Evolutionary conservation across 139 green algal genomes (phyloP).

Genomic region (Chlorella vulgaris): DNA sequence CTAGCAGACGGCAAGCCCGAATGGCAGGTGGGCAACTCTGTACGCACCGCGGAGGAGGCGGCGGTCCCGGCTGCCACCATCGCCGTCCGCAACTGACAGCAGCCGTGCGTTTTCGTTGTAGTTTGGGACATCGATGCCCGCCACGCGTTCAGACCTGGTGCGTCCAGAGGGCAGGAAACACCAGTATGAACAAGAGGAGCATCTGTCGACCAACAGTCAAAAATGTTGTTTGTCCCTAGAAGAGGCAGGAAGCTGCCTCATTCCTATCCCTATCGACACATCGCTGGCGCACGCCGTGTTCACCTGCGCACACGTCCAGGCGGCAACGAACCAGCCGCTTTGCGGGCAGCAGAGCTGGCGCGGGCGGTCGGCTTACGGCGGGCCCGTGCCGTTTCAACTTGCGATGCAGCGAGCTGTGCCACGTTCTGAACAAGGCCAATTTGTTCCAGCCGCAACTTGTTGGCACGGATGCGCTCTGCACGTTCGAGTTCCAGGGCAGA

Average conservation of each 20-base stretch:
- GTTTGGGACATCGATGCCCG: constrained; percentile 37
- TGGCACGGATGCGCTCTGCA: neutral
- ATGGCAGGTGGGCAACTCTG: neutral
- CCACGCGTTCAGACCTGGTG: constrained; percentile 28
- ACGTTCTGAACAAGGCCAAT: constrained; percentile 5
- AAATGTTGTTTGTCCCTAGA: neutral
- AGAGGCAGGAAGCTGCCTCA: too few species aligned
- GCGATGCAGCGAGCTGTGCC: neutral
- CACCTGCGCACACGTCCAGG: constrained; percentile 5
- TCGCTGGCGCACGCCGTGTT: too few species aligned
- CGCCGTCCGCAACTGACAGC: constrained; percentile 28
- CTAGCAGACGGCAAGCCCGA: too few species aligned
- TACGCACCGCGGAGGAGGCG: constrained; percentile 31
- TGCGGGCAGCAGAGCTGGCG: neutral
- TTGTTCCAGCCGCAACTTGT: neutral
- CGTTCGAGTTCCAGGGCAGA: constrained; percentile 3
- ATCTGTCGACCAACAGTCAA: neutral
- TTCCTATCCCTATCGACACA: neutral
- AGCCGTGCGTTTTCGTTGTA: constrained; percentile 42
- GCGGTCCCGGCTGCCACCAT: neutral
- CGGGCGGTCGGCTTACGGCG: neutral
- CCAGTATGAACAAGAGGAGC: too few species aligned
- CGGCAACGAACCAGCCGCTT: neutral
- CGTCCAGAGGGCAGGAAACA: too few species aligned
- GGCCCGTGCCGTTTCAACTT: neutral